Evolutionary conservation across 108 stramenopile species (phyloP).

Genomic region (Skeletonema potamos): DNA sequence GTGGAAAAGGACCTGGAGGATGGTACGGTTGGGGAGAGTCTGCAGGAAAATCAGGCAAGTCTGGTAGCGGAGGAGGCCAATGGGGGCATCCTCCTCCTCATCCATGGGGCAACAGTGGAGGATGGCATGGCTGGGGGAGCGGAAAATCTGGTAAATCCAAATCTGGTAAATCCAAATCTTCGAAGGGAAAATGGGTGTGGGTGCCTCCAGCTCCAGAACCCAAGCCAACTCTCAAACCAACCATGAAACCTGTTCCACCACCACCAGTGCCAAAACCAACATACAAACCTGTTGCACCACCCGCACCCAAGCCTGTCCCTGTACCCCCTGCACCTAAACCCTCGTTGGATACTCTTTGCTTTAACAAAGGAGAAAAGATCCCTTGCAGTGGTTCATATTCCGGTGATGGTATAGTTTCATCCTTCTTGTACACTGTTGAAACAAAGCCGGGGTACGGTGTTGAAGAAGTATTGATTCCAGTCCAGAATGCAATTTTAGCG

Average conservation of each 20-base stretch:
- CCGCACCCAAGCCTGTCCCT: background rate
- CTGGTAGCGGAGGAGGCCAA: no score
- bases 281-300: background rate
- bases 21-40: no score
- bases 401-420: constrained; percentile 11
- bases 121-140: background rate
- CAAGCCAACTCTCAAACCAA: background rate
- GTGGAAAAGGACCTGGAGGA: constrained; percentile 2
- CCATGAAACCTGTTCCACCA: background rate
- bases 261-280: background rate
- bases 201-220: background rate
- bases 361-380: background rate
- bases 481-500: constrained; percentile 27
- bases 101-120: no score
- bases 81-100: no score
- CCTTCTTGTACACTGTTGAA: constrained; percentile 24
- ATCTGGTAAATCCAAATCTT: background rate
- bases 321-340: background rate
- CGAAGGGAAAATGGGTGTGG: background rate
- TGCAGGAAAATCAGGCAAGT: constrained; percentile 1
- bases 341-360: constrained; percentile 15
- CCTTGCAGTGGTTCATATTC: background rate
- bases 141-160: background rate
- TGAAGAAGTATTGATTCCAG: background rate
- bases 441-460: constrained; percentile 12